These are phyloP conservation scores for Metschnikowia amazonensis DNA, from an alignment of 805 yeast genomes.

Conservation along the genomic window DNA sequence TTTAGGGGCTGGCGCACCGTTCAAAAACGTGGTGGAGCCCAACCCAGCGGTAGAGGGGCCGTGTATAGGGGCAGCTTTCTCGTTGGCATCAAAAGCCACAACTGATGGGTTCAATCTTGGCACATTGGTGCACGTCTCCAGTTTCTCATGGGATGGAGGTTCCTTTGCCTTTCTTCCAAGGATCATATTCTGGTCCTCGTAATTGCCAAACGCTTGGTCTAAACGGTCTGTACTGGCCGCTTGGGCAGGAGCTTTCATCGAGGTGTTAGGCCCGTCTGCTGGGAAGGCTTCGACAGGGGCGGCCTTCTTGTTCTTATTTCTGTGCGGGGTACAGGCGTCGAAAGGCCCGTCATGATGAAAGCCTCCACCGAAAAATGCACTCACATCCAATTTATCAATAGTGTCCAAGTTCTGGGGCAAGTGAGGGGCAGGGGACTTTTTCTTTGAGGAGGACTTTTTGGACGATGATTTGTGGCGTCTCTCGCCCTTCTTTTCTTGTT, in stretches of 20 bases:
- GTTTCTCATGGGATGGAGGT: slow-evolving; percentile 16
- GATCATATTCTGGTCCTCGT: slow-evolving; percentile 45
- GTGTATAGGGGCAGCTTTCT: slow-evolving; percentile 69
- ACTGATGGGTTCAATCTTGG: slow-evolving; percentile 52
- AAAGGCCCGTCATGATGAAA: slow-evolving; percentile 99
- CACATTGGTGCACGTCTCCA: slow-evolving; percentile 24
- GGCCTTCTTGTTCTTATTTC: slow-evolving; percentile 68
- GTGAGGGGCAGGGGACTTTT: slow-evolving; percentile 42
- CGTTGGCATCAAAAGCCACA: slow-evolving; percentile 66
- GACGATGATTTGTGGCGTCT: slow-evolving; percentile 17
- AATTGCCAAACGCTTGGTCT: slow-evolving; percentile 74
- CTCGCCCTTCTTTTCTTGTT: slow-evolving; percentile 13
- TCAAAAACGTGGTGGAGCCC: slow-evolving; percentile 88
- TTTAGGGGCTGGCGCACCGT: slow-evolving; percentile 90
- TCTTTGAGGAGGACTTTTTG: slow-evolving; percentile 34
- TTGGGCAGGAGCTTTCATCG: slow-evolving; percentile 67
- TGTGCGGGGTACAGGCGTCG: slow-evolving; percentile 96
- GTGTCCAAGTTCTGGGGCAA: slow-evolving; percentile 80
- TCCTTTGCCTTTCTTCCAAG: slow-evolving; percentile 26
- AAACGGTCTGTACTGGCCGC: slow-evolving; percentile 47
- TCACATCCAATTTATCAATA: slow-evolving; percentile 92
- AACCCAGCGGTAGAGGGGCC: slow-evolving; percentile 85
- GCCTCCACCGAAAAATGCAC: slow-evolving; percentile 88
- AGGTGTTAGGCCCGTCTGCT: slow-evolving; percentile 87
- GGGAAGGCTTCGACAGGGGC: slow-evolving; percentile 98